These are phyloP conservation scores for Ogataea hybrid DNA, from an alignment of 1,139 yeast genomes.

Conservation along the genomic window DNA sequence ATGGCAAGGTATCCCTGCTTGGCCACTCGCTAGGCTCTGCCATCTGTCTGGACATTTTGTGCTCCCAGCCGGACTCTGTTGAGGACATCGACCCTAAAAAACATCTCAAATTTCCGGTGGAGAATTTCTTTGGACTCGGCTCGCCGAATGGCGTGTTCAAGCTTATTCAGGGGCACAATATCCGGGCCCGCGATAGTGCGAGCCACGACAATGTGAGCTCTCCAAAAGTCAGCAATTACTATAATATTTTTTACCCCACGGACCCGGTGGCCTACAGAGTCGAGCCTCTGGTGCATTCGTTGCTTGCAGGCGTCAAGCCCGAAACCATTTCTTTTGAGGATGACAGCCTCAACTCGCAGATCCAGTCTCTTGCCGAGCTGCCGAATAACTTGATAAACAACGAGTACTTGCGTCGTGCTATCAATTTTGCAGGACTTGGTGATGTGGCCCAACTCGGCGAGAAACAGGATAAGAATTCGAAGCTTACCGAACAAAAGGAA, in stretches of 20 bases:
- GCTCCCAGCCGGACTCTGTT: slow-evolving; percentile 48
- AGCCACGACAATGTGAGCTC: slow-evolving; percentile 20
- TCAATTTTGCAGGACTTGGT: slow-evolving; percentile 22
- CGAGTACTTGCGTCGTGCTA: slow-evolving; percentile 17
- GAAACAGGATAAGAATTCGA: slow-evolving; percentile 14
- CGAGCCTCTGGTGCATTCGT: slow-evolving; percentile 70
- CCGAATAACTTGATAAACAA: slow-evolving; percentile 43
- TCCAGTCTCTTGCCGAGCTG: slow-evolving; percentile 36
- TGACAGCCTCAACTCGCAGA: slow-evolving; percentile 43
- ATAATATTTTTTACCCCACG: slow-evolving; percentile 81
- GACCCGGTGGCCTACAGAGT: slow-evolving; percentile 87
- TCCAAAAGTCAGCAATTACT: slow-evolving; percentile 60
- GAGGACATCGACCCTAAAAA: slow-evolving; percentile 25
- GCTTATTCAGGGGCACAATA: slow-evolving; percentile 57
- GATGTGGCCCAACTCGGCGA: slow-evolving; percentile 21
- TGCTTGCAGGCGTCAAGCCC: slow-evolving; percentile 57
- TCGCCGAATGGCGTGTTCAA: slow-evolving; percentile 90
- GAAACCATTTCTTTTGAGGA: slow-evolving; percentile 56
- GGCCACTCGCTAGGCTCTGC: slow-evolving; percentile 95
- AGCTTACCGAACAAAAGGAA: slow-evolving; percentile 21
- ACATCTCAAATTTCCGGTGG: slow-evolving; percentile 65
- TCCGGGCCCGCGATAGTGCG: slow-evolving; percentile 40
- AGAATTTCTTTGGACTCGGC: slow-evolving; percentile 77
- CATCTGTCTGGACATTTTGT: slow-evolving; percentile 73
- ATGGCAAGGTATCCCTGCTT: slow-evolving; percentile 75